Conservation (phyloP, 345 rosid species). For the Erucastrum elatum region DNA sequence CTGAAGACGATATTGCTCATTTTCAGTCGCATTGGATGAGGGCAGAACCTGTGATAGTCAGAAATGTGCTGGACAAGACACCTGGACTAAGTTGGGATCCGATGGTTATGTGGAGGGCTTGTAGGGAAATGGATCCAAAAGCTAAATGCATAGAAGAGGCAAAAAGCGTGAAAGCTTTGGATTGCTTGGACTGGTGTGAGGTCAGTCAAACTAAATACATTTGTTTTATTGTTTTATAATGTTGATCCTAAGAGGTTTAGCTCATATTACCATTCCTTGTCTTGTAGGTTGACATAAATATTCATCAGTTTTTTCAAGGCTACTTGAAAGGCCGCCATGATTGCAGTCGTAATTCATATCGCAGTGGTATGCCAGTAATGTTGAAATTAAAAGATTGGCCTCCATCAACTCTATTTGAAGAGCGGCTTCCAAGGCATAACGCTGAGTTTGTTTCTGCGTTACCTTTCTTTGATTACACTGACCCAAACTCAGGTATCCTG, state of each 20-base stretch:
- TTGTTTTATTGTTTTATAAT: not conserved
- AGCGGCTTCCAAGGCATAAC: constrained; percentile 68
- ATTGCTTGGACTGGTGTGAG: constrained; percentile 60
- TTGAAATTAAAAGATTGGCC: constrained; percentile 88
- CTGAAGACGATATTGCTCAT: constrained; percentile 55
- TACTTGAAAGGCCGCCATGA: constrained; percentile 45
- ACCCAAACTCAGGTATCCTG: constrained; percentile 54
- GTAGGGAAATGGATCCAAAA: constrained; percentile 49
- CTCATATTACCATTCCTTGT: constrained; percentile 8
- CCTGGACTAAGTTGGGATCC: constrained; percentile 91
- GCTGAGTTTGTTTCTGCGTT: constrained; percentile 59
- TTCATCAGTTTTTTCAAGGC: constrained; percentile 63
- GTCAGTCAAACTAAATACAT: constrained; percentile 23
- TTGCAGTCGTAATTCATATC: not conserved
- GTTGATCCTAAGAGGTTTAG: not conserved
- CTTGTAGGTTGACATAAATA: constrained; percentile 60
- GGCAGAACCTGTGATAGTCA: constrained; percentile 73
- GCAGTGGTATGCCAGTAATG: constrained; percentile 50
- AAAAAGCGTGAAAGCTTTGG: constrained; percentile 50
- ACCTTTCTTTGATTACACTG: constrained; percentile 75
- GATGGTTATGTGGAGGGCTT: constrained; percentile 87
- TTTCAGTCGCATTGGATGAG: constrained; percentile 74
- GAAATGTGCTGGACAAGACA: constrained; percentile 55
- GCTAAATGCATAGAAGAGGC: constrained; percentile 26
- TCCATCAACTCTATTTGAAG: constrained; percentile 60